Conservation (phyloP, 768 basidiomycete genomes). For the Holtermanniella nyarrowii region DNA sequence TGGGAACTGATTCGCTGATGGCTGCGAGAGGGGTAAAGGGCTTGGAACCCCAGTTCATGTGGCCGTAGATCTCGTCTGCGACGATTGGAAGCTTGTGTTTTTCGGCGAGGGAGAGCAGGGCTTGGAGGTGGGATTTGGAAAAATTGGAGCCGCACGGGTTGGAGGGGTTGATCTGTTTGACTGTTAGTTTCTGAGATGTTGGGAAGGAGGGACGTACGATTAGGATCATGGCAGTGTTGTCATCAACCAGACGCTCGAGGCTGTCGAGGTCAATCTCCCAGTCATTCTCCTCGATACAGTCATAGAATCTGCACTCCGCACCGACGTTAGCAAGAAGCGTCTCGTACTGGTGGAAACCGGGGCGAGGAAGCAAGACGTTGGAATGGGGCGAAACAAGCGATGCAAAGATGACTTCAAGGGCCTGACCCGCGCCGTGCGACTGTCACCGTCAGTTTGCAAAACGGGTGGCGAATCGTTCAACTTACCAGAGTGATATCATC, state of each 20-base stretch:
- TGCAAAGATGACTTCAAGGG: constrained; percentile 38
- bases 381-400: constrained; percentile 30
- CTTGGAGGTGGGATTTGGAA: constrained; percentile 25
- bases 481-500: constrained; percentile 34
- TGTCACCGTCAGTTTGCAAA: neutral
- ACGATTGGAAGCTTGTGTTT: constrained; percentile 36
- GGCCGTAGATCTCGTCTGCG: constrained; percentile 39
- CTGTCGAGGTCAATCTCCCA: constrained; percentile 40
- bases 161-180: constrained; percentile 36
- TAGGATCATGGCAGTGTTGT: constrained; percentile 37
- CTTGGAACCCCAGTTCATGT: constrained; percentile 34
- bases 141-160: constrained; percentile 43
- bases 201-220: constrained; percentile 22
- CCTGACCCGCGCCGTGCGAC: constrained; percentile 41
- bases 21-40: constrained; percentile 39
- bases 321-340: constrained; percentile 28
- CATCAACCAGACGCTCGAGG: constrained; percentile 38
- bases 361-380: constrained; percentile 40
- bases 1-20: constrained; percentile 32
- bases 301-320: constrained; percentile 40
- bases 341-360: constrained; percentile 41
- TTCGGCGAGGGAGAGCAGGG: constrained; percentile 33
- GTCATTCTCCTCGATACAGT: constrained; percentile 34
- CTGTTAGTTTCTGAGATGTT: constrained; percentile 1
- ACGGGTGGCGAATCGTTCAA: neutral